Percentiles rank a stretch among this genome's conserved stretches.
Evolutionary conservation across 2,329 filamentous ascomycete genomes (phyloP).

Genomic region (Kalmusia sp.): DNA sequence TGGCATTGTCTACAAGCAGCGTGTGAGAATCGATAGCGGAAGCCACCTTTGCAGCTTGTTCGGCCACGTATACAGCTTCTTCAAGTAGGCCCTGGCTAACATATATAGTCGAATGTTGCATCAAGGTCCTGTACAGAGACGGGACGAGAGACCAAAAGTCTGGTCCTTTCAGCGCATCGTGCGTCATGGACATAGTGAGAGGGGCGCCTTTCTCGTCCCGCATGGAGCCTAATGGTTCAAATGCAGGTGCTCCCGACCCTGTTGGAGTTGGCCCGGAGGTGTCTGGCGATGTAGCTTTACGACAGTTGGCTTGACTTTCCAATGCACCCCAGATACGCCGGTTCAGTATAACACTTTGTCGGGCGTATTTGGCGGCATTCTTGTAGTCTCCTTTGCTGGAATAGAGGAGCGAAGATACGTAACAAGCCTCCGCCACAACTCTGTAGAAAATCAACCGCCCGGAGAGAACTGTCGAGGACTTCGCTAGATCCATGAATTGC

Average conservation of each 20-base stretch:
- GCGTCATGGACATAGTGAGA: slow-evolving; percentile 51
- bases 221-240: slow-evolving; percentile 38
- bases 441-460: slow-evolving; percentile 54
- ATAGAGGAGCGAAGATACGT: slow-evolving; percentile 70
- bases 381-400: slow-evolving; percentile 61
- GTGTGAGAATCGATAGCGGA: slow-evolving; percentile 69
- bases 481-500: slow-evolving; percentile 36
- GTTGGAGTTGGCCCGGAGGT: slow-evolving; percentile 25
- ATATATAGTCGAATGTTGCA: slow-evolving; percentile 79
- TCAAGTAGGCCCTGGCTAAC: slow-evolving; percentile 85
- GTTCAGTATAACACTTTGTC: slow-evolving; percentile 57
- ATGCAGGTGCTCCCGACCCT: slow-evolving; percentile 20
- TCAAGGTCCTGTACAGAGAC: slow-evolving; percentile 73
- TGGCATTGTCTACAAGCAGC: slow-evolving; percentile 53
- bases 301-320: slow-evolving; percentile 48
- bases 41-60: slow-evolving; percentile 82
- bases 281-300: slow-evolving; percentile 21
- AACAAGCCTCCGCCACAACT: slow-evolving; percentile 65
- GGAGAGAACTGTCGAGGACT: slow-evolving; percentile 40
- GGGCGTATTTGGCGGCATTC: slow-evolving; percentile 57
- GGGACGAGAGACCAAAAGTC: slow-evolving; percentile 82
- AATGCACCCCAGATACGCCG: slow-evolving; percentile 60
- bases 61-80: slow-evolving; percentile 86
- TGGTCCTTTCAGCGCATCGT: slow-evolving; percentile 62
- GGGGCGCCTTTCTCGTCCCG: slow-evolving; percentile 37